Base-by-base conservation (phyloP, 2,329 filamentous ascomycete species). In the Coniochaeta ligniaria region DNA sequence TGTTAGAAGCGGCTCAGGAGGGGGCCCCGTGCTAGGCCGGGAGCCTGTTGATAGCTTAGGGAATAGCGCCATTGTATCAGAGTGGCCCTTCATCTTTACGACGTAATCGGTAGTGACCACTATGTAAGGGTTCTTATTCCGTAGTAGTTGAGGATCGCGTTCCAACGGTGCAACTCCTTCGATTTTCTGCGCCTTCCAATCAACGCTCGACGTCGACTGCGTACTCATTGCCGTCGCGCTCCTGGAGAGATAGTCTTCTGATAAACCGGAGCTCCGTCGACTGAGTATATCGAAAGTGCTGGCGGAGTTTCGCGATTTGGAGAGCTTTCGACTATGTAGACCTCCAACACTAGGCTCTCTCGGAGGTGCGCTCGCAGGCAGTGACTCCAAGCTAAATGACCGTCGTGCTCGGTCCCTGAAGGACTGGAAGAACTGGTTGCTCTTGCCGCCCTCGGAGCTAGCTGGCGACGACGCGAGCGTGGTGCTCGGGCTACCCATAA, bases 101-200 rank as follows among this genome's bases (percentile, higher is more conserved):
- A 85, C 68, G 58, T 78, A 78, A 47, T 78, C 74, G 35, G 80
- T 72, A 2, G 83, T 82, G 26, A 83, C 70, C 31, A 84, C 81
- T 12, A 85, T 67, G 62, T 82, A 83, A 38, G 78, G 79, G 1
- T 77, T 71, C 61, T 81, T 83, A 63, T 81, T 69, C 59, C 68
- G 68, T 17, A 71, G 71, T 2, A 82, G 70, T 22, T 79, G 78
- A 5, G 78, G 70, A 60, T 83, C 80, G 1, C 77, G 70, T 66
- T 83, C 82, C 38, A 85, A 72, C 17, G 77, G 70, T 2, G 79
- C 79, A 57, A 75, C 76, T 24, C 68, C 68, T 61, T 72, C 70
- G 31, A 74, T 66, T 12, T 57, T 62, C 58, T 74, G 72, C 5
- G 66, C 60, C 22, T 63, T 63, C 71, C 73, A 74, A 61, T 74